Base-by-base conservation (phyloP, 75 land plant species). In the Isoetes taiwanensis region DNA sequence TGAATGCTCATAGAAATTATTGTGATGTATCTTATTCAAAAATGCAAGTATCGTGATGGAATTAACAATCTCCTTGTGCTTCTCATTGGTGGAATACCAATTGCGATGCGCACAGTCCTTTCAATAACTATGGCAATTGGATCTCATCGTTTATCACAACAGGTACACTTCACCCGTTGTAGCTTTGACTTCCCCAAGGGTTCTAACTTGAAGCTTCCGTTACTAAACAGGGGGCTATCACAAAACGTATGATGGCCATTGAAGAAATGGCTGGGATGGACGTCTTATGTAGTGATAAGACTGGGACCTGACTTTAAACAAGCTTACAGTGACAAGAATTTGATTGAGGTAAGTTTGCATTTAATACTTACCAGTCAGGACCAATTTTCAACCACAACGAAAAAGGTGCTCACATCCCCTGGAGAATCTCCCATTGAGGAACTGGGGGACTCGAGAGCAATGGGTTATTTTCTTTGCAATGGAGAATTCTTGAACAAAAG, bases 181-280 rank as follows among this genome's bases (percentile, higher is more conserved):
- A 19, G 4, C 5, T 46, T 46, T 8, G 50, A 4, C 16, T 19
- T 46, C 12, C 5, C 6, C 16, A 6, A 19, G 5, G 4, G 16
- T n/a, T 19, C 5, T 46, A 37, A 14, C 19, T 46, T 19, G 23
- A 46, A 5, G 23, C 16, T 46, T 46, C 50, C 25, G 4, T 6
- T 5, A 23, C 16, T 6, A 5, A 19, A 46, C 19, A 46, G 50
- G 50, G 50, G 23, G 50, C 50, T 46, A 46, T 46, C 16, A 46
- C 50, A 16, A 46, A 46, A 23, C 6, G 50, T 8, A 46, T 46
- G 50, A 46, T 23, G 16, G 50, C 50, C 25, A 46, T 46, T n/a
- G 50, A 46, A 46, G 50, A 46, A 16, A 46, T 46, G 50, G 50
- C 50, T 6, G 50, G 50, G 23, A 46, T 46, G 50, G 50, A 46